These are phyloP conservation scores for Medicago ruthenica DNA, from an alignment of 306 rosid genomes.

Conservation along the genomic window DNA sequence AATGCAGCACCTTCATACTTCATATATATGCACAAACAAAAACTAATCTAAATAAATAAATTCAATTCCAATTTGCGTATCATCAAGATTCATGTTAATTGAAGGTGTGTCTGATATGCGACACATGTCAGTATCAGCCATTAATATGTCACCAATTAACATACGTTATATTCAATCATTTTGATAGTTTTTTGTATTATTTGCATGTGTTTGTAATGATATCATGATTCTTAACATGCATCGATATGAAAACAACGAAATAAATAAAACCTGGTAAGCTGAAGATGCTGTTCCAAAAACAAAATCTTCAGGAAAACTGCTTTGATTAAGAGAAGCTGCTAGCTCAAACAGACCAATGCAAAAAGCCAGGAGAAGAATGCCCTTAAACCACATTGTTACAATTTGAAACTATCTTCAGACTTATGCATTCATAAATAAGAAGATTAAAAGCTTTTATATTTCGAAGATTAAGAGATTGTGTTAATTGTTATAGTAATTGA, in stretches of 20 bases:
- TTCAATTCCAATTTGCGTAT: neutral
- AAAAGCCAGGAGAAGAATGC: conserved; percentile 14
- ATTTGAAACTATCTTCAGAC: conserved; percentile 8
- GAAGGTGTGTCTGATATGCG: neutral
- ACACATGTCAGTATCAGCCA: no score
- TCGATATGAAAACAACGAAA: neutral
- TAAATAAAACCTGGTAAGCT: conserved; percentile 51
- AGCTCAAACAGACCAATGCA: conserved; percentile 13
- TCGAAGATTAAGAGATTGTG: neutral
- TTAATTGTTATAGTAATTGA: neutral
- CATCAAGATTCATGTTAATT: neutral
- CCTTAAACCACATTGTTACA: conserved; percentile 25
- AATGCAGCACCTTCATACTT: conserved; percentile 63
- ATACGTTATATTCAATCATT: neutral
- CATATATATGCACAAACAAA: neutral
- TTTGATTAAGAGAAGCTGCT: conserved; percentile 42
- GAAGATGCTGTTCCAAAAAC: conserved; percentile 55
- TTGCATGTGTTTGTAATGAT: neutral
- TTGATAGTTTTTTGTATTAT: neutral
- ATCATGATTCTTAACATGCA: no score
- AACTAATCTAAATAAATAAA: neutral
- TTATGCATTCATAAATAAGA: neutral
- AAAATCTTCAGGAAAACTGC: conserved; percentile 47
- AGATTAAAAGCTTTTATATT: neutral
- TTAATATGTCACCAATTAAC: no score